phyloP scores from a whole-genome alignment of 176 grass and related monocot genomes.

The Juncus inflexus region DNA sequence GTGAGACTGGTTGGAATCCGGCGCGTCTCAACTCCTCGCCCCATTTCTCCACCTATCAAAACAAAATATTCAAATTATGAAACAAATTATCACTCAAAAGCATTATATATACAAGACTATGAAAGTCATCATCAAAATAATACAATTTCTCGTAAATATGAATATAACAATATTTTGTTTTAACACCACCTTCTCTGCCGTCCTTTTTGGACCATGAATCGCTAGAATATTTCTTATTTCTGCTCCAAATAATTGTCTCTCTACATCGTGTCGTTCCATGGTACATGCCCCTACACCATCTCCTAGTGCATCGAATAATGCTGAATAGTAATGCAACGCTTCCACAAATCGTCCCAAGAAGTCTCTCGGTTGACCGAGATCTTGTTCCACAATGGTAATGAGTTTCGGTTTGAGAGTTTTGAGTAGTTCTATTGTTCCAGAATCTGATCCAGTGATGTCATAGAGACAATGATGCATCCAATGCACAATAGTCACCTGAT shows the following conservation, averaged over 20 bases:
- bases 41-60: conserved; percentile 42
- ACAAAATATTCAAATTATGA: too few relatives aligned
- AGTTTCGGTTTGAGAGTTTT: conserved; percentile 57
- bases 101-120: too few relatives aligned
- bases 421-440: conserved; percentile 47
- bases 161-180: too few relatives aligned
- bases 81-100: too few relatives aligned
- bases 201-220: conserved; percentile 66
- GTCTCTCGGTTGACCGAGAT: conserved; percentile 60
- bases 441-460: conserved; percentile 83
- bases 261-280: conserved; percentile 56
- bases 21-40: conserved; percentile 58
- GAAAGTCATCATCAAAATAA: too few relatives aligned
- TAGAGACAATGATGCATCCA: conserved; percentile 97
- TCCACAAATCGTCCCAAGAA: conserved; percentile 83
- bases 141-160: too few relatives aligned
- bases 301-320: conserved; percentile 80
- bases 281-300: conserved; percentile 39
- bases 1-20: conserved; percentile 64
- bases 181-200: conserved; percentile 49
- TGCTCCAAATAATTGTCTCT: conserved; percentile 68
- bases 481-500: conserved; percentile 60
- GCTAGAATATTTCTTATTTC: conserved; percentile 96
- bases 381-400: conserved; percentile 89
- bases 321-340: conserved; percentile 95